phyloP scores from a whole-genome alignment of 1,284 basidiomycete species.

The Malassezia psittaci region DNA sequence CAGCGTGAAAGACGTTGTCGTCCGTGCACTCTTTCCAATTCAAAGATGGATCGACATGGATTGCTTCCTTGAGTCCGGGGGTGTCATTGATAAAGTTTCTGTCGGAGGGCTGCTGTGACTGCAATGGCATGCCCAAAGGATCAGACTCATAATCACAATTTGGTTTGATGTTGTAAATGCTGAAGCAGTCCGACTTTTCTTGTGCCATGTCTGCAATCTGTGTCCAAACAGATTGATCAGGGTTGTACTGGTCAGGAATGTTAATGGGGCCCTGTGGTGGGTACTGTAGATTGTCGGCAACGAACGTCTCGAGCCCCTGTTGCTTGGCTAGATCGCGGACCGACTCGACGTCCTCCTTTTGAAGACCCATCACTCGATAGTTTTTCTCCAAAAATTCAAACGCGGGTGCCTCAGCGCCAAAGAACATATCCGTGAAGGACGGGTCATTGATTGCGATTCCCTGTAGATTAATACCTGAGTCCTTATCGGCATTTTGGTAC shows the following conservation, averaged over 20 bases:
- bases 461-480: slow-evolving; percentile 28
- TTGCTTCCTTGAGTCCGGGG: slow-evolving; percentile 31
- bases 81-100: slow-evolving; percentile 27
- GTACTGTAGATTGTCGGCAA: slow-evolving; percentile 31
- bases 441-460: slow-evolving; percentile 43
- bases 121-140: slow-evolving; percentile 21
- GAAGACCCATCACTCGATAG: slow-evolving; percentile 18
- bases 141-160: slow-evolving; percentile 10
- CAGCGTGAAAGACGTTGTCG: slow-evolving; percentile 19
- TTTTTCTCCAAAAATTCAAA: slow-evolving; percentile 16
- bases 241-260: neutral
- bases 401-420: slow-evolving; percentile 28
- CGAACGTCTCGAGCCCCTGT: slow-evolving; percentile 26
- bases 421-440: slow-evolving; percentile 22
- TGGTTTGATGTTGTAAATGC: slow-evolving; percentile 4
- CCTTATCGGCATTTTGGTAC: slow-evolving; percentile 15
- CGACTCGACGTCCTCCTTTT: slow-evolving; percentile 15
- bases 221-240: neutral
- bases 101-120: slow-evolving; percentile 3
- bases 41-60: slow-evolving; percentile 25
- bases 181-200: slow-evolving; percentile 5
- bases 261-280: slow-evolving; percentile 27
- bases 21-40: slow-evolving; percentile 26
- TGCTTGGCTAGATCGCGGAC: slow-evolving; percentile 15
- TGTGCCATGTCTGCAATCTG: neutral